These are phyloP conservation scores for Acidiella bohemica DNA, from an alignment of 495 filamentous ascomycete genomes.

Conservation along the genomic window DNA sequence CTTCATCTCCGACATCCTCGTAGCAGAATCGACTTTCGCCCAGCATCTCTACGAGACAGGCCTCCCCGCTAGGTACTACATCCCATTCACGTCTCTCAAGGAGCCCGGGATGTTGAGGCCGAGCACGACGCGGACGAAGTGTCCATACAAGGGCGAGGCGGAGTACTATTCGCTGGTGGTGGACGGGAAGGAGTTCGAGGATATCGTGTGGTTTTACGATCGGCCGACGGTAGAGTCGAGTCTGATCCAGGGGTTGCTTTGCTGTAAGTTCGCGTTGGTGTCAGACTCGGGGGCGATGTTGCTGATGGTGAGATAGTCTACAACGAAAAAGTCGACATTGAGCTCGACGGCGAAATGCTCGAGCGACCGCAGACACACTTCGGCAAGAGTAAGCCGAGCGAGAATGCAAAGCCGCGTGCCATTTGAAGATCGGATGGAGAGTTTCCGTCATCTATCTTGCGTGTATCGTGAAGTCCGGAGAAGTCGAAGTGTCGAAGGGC, in stretches of 20 bases:
- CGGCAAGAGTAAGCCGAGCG: constrained; percentile 7
- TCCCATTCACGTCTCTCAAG: constrained; percentile 33
- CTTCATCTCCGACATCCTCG: constrained; percentile 32
- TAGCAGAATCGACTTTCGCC: constrained; percentile 31
- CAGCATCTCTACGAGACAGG: constrained; percentile 40
- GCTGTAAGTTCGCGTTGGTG: constrained; percentile 1
- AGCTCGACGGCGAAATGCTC: constrained; percentile 38
- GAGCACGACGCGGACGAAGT: constrained; percentile 34
- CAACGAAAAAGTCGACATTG: constrained; percentile 47
- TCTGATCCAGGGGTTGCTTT: constrained; percentile 33
- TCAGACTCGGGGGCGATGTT: background rate
- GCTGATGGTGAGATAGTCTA: constrained; percentile 31
- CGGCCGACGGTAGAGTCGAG: constrained; percentile 37
- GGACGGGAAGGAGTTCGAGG: constrained; percentile 31
- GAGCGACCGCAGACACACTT: constrained; percentile 23
- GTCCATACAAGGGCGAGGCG: constrained; percentile 47
- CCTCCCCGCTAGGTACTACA: constrained; percentile 39
- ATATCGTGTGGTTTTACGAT: constrained; percentile 44
- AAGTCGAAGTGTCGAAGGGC: too few relatives aligned
- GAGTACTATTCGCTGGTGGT: constrained; percentile 36
- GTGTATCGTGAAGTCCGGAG: too few relatives aligned
- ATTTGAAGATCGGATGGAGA: too few relatives aligned
- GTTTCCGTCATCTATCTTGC: too few relatives aligned
- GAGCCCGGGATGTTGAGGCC: constrained; percentile 27
- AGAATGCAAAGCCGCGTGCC: constrained; percentile 8